phyloP scores from a whole-genome alignment of 192 early-diverging fungal genomes.

The Polychytrium aggregatum region DNA sequence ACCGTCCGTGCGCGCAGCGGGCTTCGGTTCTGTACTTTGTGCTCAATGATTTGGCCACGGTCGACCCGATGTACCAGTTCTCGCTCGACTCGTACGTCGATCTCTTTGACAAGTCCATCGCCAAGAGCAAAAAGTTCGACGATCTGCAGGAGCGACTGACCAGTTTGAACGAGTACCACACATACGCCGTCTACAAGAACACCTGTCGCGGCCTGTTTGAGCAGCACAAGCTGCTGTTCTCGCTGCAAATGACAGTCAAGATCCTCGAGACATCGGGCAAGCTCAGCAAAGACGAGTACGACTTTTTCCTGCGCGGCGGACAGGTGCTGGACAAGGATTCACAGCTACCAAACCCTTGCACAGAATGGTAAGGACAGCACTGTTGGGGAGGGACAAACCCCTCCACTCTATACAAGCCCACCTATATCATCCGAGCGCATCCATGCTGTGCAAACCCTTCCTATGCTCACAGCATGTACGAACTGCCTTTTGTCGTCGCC shows the following conservation, averaged over 20 bases:
- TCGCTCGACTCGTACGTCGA: slow-evolving; percentile 50
- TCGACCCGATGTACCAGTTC: slow-evolving; percentile 60
- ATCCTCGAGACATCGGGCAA: slow-evolving; percentile 45
- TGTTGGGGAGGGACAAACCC: no score
- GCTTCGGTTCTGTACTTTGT: slow-evolving; percentile 54
- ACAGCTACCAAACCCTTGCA: slow-evolving; percentile 39
- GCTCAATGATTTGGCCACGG: slow-evolving; percentile 40
- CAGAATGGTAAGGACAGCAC: slow-evolving; percentile 44
- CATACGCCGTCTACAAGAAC: slow-evolving; percentile 51
- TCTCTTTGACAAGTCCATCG: slow-evolving; percentile 48
- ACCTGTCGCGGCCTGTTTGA: slow-evolving; percentile 51
- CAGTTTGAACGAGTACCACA: slow-evolving; percentile 50
- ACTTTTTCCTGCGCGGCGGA: slow-evolving; percentile 47
- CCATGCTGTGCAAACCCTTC: no score
- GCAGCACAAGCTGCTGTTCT: slow-evolving; percentile 46
- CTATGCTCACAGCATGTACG: no score
- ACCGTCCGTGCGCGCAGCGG: slow-evolving; percentile 44
- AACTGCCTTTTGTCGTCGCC: no score
- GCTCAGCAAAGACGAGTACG: slow-evolving; percentile 45
- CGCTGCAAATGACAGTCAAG: slow-evolving; percentile 53
- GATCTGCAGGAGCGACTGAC: slow-evolving; percentile 37
- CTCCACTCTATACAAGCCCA: no score
- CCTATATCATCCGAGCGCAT: no score
- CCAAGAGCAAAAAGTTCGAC: slow-evolving; percentile 42
- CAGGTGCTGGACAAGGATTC: slow-evolving; percentile 46